Evolutionary conservation across 164 flowering plant species (phyloP), one percentile per base, ranked within the genome.

Genomic region (Euptelea pleiosperma): DNA sequence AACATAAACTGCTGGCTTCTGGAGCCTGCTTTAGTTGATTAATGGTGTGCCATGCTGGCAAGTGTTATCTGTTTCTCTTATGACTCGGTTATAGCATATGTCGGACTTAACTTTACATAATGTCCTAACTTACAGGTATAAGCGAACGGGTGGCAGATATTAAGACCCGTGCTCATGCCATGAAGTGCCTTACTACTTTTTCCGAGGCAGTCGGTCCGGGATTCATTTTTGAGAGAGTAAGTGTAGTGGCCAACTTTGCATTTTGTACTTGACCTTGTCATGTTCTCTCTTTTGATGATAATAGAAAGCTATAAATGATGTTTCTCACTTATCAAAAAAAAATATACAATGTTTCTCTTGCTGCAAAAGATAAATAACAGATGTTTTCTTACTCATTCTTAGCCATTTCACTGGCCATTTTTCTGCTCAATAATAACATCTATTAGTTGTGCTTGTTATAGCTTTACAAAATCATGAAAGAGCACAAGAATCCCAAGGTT

Each of bases 401-500:
- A 26, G 12, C 14, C 49, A 3, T 55, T 26, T 45, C 6, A 3
- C 28, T 10, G 46, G 11, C 24, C 44, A 14, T 14, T 34, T 28
- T 33, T 42, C 25, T 10, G 18, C 3, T 15, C 19, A 36, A 29
- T 61, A n/a, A 25, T n/a, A 25, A 28, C 16, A 48, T 22, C 0
- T 26, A 5, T 14, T 1, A 9, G 25, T 59, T 55, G 41, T 60
- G 9, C 59, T 37, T 44, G 12, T 60, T 77, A 40, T 72, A 91
- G 99, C 78, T 91, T 14, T 91, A 77, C 76, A 91, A 86, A 76
- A 89, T 91, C 57, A 87, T 89, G 95, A 94, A 91, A 76, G 96
- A 91, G 78, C 99, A 94, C 79, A 94, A 91, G 84, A 94, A 94
- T 64, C 99, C 99, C 1, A 94, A 94, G 82, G 99, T 94, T 72